These are phyloP conservation scores for Gliomastix tumulicola DNA, from an alignment of 2,329 filamentous ascomycete genomes.

Conservation along the genomic window DNA sequence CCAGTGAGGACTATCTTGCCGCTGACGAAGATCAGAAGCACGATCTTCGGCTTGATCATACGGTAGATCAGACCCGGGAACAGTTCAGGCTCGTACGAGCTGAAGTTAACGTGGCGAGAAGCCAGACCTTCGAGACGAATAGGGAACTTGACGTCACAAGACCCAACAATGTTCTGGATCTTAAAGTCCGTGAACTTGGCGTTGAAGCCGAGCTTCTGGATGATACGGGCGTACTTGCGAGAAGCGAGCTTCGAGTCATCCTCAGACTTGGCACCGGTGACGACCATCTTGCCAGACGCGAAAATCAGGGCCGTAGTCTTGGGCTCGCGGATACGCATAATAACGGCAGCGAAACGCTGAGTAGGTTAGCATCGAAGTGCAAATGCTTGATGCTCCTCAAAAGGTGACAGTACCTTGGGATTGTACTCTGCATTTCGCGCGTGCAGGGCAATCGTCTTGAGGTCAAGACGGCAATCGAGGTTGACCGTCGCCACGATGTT, in stretches of 20 bases:
- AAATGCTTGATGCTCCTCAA: constrained; percentile 2
- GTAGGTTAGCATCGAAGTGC: constrained; percentile 18
- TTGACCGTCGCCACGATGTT: constrained; percentile 99
- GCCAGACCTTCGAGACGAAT: constrained; percentile 94
- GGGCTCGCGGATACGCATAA: constrained; percentile 98
- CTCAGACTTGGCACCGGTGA: constrained; percentile 95
- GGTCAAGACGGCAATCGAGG: constrained; percentile 90
- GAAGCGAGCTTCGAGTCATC: constrained; percentile 96
- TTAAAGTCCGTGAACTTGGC: constrained; percentile 99
- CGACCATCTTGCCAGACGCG: constrained; percentile 98
- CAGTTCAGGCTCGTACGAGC: constrained; percentile 95
- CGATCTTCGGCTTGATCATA: constrained; percentile 99
- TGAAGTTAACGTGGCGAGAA: constrained; percentile 98
- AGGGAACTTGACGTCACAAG: constrained; percentile 98
- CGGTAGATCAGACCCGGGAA: constrained; percentile 99
- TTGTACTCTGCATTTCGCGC: constrained; percentile 98
- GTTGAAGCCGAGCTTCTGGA: constrained; percentile 99
- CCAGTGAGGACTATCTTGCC: constrained; percentile 98
- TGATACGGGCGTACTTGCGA: constrained; percentile 97
- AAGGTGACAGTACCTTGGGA: constrained; percentile 68
- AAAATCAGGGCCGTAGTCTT: constrained; percentile 99
- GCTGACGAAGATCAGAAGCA: constrained; percentile 93
- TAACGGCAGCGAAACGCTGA: constrained; percentile 95
- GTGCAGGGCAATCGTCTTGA: constrained; percentile 98
- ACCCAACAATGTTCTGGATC: constrained; percentile 99